Conservation (phyloP, 441 rosid species). For the Brassica hybrid region DNA sequence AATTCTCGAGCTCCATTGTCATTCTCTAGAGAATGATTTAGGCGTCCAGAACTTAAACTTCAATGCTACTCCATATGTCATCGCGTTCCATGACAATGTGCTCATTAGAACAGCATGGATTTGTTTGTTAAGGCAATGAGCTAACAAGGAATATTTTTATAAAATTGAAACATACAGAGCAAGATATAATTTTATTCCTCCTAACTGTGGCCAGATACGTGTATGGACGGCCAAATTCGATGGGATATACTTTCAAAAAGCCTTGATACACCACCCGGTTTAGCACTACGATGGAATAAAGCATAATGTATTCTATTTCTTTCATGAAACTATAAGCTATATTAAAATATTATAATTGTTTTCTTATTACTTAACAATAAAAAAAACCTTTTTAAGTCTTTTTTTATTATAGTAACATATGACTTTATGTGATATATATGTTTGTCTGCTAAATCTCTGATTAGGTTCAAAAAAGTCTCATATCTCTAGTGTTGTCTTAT, state of each 20-base stretch:
- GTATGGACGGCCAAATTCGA: not conserved
- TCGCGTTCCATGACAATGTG: not conserved
- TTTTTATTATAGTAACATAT: no score
- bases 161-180: not conserved
- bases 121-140: not conserved
- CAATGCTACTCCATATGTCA: not conserved
- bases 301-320: not conserved
- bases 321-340: not conserved
- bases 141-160: not conserved
- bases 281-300: not conserved
- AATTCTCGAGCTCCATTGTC: not conserved
- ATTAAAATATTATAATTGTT: no score
- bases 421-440: no score
- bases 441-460: no score
- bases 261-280: rapidly evolving
- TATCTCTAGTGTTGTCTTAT: no score
- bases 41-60: not conserved
- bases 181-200: not conserved
- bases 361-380: no score
- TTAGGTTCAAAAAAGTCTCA: no score
- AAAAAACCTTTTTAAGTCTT: no score
- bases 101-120: not conserved
- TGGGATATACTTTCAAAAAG: conserved; percentile 13
- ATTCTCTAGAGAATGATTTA: not conserved
- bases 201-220: conserved; percentile 13